These are phyloP conservation scores for Celoporthe dispersa DNA, from an alignment of 2,329 filamentous ascomycete species.

Conservation along the genomic window DNA sequence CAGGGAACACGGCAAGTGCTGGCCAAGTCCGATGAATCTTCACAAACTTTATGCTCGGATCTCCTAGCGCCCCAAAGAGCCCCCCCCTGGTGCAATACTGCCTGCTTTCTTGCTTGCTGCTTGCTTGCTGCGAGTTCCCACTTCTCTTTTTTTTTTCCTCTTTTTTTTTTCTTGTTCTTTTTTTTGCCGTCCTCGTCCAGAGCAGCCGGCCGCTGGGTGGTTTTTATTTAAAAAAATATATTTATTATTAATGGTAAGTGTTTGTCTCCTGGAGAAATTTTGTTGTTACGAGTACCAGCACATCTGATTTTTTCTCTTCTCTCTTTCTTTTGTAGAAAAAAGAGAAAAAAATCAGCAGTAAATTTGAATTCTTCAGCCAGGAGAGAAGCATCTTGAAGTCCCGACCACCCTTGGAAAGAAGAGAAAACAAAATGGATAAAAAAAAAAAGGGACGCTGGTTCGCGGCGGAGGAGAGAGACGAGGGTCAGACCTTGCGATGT, in stretches of 20 bases:
- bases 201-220: too few species aligned
- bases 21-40: conserved; percentile 28
- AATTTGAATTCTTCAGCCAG: not conserved
- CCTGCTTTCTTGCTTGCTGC: not conserved
- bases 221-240: too few species aligned
- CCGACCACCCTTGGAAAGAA: too few species aligned
- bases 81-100: conserved; percentile 18
- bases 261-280: not conserved
- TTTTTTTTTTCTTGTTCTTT: not conserved
- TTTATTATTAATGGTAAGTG: conserved; percentile 12
- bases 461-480: not conserved
- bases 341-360: too few species aligned
- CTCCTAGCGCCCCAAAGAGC: conserved; percentile 24
- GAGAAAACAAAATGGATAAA: too few species aligned
- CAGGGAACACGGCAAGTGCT: conserved; percentile 26
- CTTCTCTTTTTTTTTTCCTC: conserved; percentile 17
- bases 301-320: conserved; percentile 9
- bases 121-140: conserved; percentile 17
- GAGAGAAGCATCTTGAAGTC: not conserved
- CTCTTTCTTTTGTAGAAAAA: too few species aligned
- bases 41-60: conserved; percentile 31
- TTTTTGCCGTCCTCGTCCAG: too few species aligned
- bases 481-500: conserved; percentile 20
- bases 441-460: too few species aligned
- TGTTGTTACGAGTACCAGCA: conserved; percentile 14